Evolutionary conservation across 441 rosid species (phyloP).

Genomic region (Jatropha multifida): DNA sequence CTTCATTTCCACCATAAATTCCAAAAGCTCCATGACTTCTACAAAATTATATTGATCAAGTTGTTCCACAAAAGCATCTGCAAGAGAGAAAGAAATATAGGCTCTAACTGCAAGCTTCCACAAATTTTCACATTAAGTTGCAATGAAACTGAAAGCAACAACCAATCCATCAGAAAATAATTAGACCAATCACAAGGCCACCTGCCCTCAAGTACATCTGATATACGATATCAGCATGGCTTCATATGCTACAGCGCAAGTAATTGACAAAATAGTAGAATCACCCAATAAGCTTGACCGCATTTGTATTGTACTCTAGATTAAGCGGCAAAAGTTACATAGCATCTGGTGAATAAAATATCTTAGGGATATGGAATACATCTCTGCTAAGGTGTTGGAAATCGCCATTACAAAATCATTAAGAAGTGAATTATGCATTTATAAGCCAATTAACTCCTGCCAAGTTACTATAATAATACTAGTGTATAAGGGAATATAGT

Average conservation of each 20-base stretch:
- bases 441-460: neutral
- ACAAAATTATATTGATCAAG: slow-evolving; percentile 14
- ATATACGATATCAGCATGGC: neutral
- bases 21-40: slow-evolving; percentile 13
- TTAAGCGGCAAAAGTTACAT: neutral
- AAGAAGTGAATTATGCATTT: neutral
- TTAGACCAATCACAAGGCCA: neutral
- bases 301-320: neutral
- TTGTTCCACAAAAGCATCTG: slow-evolving; percentile 25
- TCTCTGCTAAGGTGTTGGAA: neutral
- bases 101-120: slow-evolving; percentile 9
- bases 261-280: neutral
- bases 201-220: neutral
- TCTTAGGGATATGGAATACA: neutral
- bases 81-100: slow-evolving; percentile 17
- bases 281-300: neutral
- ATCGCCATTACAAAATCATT: neutral
- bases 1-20: slow-evolving; percentile 11
- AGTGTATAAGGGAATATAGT: neutral
- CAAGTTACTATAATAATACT: neutral
- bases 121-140: neutral
- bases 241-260: neutral
- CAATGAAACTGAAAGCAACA: neutral
- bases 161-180: neutral
- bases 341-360: neutral